Evolutionary conservation across 106 monocot species (phyloP), one percentile per base, ranked within the genome.

Genomic region (Dioscorea alata): DNA sequence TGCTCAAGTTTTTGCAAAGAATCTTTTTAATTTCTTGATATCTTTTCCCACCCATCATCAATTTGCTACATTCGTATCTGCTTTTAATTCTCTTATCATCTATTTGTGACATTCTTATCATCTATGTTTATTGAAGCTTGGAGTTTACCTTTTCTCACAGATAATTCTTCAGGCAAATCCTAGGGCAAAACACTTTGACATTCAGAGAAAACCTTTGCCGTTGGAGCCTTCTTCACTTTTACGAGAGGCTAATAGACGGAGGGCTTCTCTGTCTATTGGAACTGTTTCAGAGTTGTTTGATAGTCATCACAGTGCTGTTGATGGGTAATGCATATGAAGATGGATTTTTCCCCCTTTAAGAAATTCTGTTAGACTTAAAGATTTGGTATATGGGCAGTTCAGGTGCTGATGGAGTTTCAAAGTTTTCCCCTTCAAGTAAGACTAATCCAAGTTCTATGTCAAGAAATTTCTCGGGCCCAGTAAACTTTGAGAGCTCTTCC

Each of bases 151-250:
- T 49, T n/a, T 20, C 48, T 25, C 60, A 25, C 82, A 99, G 99
- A 85, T 85, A 68, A 80, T 87, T 83, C 81, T 85, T 71, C 92
- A 93, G 80, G 71, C 64, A 59, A 80, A 77, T 72, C 66, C 85
- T 15, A 79, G 76, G 77, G 73, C 23, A 64, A 93, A 86, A 75
- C 87, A 83, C 87, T 87, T 99, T 67, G 82, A 85, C 65, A 93
- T 99, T 68, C 83, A 79, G 65, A 90, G 99, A 78, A 99, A 88
- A 71, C 73, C 79, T 60, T 79, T 99, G 54, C 93, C 99, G 23
- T 73, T 99, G 21, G 99, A 99, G 76, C 99, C 99, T 74, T 93
- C 99, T 68, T 80, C 80, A 35, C 90, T 99, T 73, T 72, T 99
- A 71, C 72, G 99, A 51, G 99, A 99, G 70, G 99, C 99, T 60